phyloP scores from a whole-genome alignment of 2,329 filamentous ascomycete genomes.

The Botrytis sinoallii region DNA sequence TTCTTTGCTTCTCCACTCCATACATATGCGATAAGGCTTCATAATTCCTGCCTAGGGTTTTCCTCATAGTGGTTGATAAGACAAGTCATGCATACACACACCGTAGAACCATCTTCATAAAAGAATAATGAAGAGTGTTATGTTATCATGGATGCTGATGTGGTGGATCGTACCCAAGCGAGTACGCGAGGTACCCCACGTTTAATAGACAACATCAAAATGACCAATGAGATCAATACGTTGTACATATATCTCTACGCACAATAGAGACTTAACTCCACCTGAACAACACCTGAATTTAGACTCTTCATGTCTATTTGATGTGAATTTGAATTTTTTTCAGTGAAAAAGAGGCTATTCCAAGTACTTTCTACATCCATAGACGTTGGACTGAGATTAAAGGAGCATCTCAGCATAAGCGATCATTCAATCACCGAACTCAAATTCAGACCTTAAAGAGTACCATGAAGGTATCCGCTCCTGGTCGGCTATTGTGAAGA shows the following conservation, averaged over 20 bases:
- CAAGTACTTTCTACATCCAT: background rate
- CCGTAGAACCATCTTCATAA: background rate
- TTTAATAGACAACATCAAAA: background rate
- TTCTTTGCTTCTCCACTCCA: slow-evolving; percentile 13
- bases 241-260: background rate
- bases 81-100: background rate
- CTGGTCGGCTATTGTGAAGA: background rate
- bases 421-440: background rate
- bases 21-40: slow-evolving; percentile 2
- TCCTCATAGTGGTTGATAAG: background rate
- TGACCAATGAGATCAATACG: background rate
- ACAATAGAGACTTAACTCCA: background rate
- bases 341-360: background rate
- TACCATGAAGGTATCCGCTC: background rate
- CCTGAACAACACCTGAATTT: background rate
- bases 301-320: background rate
- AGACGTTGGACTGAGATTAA: background rate
- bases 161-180: background rate
- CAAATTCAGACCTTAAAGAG: background rate
- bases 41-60: background rate
- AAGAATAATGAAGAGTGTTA: background rate
- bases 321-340: background rate
- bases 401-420: background rate
- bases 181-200: background rate
- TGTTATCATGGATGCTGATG: background rate